These are phyloP conservation scores for Colletotrichum sp. DNA, from an alignment of 2,329 filamentous ascomycete genomes.

Conservation along the genomic window DNA sequence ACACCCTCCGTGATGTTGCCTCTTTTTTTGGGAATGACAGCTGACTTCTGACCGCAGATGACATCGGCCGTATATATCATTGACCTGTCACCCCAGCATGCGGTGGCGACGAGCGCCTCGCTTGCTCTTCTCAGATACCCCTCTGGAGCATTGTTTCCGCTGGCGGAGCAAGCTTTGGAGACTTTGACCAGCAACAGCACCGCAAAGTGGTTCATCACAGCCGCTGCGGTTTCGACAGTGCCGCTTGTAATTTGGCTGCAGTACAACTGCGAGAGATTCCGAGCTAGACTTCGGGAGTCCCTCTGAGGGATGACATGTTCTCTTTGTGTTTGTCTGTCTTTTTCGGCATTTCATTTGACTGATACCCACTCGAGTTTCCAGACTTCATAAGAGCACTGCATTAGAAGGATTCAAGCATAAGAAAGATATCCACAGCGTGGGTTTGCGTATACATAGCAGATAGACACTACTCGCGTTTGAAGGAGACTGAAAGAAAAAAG, in stretches of 20 bases:
- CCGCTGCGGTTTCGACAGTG: neutral
- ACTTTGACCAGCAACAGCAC: constrained; percentile 4
- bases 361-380: neutral
- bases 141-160: neutral
- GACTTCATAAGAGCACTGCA: neutral
- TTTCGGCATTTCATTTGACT: neutral
- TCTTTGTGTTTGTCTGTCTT: neutral
- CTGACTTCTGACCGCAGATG: neutral
- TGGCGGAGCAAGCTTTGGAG: neutral
- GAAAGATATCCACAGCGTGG: neutral
- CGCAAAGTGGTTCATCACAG: constrained; percentile 3
- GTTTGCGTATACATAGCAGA: neutral
- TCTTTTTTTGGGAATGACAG: too few relatives aligned
- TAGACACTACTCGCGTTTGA: neutral
- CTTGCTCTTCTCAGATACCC: constrained; percentile 5
- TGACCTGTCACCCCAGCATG: constrained; percentile 2
- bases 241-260: neutral
- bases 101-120: constrained; percentile 1
- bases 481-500: neutral
- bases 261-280: neutral
- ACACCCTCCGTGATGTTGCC: too few relatives aligned
- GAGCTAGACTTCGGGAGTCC: neutral
- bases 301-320: neutral
- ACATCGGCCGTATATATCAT: constrained; percentile 1
- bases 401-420: neutral